Conservation (phyloP, 495 filamentous ascomycete species). For the Apodospora peruviana region DNA sequence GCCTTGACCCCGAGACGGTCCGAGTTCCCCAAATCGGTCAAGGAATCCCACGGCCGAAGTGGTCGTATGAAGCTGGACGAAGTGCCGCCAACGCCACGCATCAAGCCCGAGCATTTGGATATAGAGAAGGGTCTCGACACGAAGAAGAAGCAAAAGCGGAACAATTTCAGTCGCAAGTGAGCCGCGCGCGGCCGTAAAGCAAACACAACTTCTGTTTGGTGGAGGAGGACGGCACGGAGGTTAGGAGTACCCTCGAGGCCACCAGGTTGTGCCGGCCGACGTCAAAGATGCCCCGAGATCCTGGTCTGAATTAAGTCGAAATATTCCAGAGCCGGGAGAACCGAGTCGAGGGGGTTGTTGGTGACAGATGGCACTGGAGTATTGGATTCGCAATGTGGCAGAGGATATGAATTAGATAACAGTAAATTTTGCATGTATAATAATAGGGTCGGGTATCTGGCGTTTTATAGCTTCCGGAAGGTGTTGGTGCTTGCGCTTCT, state of each 20-base stretch:
- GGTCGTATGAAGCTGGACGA: slow-evolving; percentile 40
- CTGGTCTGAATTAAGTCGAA: too few relatives aligned
- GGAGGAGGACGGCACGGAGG: neutral
- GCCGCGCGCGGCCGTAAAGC: neutral
- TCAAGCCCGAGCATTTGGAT: slow-evolving; percentile 35
- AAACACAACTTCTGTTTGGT: neutral
- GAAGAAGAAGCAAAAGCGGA: slow-evolving; percentile 26
- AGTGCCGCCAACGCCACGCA: slow-evolving; percentile 45
- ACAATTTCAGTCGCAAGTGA: slow-evolving; percentile 29
- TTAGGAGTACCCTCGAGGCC: neutral
- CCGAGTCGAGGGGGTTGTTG: too few relatives aligned
- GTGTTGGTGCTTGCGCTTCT: slow-evolving; percentile 71
- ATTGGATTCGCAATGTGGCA: too few relatives aligned
- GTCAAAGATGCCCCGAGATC: too few relatives aligned
- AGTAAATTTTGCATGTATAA: slow-evolving; percentile 24
- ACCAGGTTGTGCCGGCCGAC: too few relatives aligned
- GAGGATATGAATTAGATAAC: too few relatives aligned
- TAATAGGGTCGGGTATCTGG: slow-evolving; percentile 18
- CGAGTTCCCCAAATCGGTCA: slow-evolving; percentile 49
- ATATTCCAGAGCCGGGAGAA: too few relatives aligned
- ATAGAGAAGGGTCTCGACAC: slow-evolving; percentile 44
- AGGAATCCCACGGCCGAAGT: slow-evolving; percentile 26
- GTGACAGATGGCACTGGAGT: too few relatives aligned
- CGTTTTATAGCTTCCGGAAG: slow-evolving; percentile 54
- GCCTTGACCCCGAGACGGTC: slow-evolving; percentile 49